Evolutionary conservation across 2,329 filamentous ascomycete genomes (phyloP).

Genomic region (Sclerotinia subarctica): DNA sequence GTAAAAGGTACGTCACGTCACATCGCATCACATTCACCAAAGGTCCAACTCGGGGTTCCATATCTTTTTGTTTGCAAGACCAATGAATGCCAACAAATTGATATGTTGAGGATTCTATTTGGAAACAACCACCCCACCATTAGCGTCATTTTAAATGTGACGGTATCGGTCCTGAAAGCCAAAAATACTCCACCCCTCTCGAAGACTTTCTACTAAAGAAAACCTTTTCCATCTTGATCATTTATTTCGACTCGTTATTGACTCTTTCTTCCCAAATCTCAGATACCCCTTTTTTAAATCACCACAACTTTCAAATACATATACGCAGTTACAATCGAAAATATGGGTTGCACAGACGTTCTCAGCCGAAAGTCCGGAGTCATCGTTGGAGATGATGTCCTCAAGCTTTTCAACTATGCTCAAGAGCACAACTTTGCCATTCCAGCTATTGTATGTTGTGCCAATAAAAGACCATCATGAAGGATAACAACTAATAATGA

Average conservation of each 20-base stretch:
- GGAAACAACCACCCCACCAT: conserved; percentile 26
- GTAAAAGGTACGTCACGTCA: conserved; percentile 7
- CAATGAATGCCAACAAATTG: conserved; percentile 16
- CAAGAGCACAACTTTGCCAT: conserved; percentile 86
- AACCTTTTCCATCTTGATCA: conserved; percentile 17
- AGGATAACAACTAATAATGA: conserved; percentile 13
- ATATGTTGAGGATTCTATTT: conserved; percentile 15
- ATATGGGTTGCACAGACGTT: conserved; percentile 50
- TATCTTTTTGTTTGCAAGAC: conserved; percentile 4
- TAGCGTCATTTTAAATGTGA: conserved; percentile 23
- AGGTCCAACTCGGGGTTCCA: conserved; percentile 5
- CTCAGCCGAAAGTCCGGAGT: conserved; percentile 63
- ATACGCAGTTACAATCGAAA: conserved; percentile 25
- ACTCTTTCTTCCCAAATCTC: conserved; percentile 12
- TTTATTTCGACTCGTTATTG: conserved; percentile 19
- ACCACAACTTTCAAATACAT: conserved; percentile 20
- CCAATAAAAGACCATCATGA: background rate
- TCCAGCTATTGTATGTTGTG: conserved; percentile 64
- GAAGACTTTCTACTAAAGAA: conserved; percentile 16
- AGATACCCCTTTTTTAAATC: conserved; percentile 11
- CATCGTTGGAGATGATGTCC: conserved; percentile 65
- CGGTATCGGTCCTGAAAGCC: conserved; percentile 28
- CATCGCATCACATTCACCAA: background rate
- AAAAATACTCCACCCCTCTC: conserved; percentile 18
- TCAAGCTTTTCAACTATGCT: conserved; percentile 81